Evolutionary conservation across 139 green algal species (phyloP), one percentile per base, ranked within the genome.

Genomic region (Zygnema circumcarinatum): DNA sequence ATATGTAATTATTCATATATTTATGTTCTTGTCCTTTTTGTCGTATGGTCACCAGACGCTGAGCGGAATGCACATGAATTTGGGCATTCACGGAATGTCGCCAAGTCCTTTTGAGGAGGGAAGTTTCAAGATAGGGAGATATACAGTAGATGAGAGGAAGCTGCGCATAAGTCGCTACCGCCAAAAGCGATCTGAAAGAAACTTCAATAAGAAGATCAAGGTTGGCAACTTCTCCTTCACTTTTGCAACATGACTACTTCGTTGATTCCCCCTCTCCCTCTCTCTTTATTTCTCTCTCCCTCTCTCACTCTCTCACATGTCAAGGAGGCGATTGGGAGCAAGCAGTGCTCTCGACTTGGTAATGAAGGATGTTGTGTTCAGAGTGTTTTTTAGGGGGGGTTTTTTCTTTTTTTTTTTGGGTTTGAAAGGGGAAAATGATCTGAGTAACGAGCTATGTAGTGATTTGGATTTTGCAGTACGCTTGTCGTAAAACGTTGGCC

Each of bases 401-500:
- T n/a, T n/a, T n/a, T n/a, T n/a, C n/a, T n/a, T n/a, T n/a, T n/a
- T n/a, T n/a, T n/a, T n/a, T n/a, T n/a, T n/a, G n/a, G n/a, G n/a
- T n/a, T n/a, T n/a, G n/a, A n/a, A n/a, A n/a, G n/a, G n/a, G n/a
- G n/a, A n/a, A n/a, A n/a, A n/a, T n/a, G n/a, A n/a, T n/a, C n/a
- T n/a, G n/a, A n/a, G n/a, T n/a, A n/a, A n/a, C n/a, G n/a, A n/a
- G n/a, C n/a, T n/a, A n/a, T n/a, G n/a, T n/a, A n/a, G n/a, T n/a
- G n/a, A n/a, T n/a, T n/a, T n/a, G n/a, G n/a, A n/a, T 52, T 36
- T 38, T 88, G 69, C 84, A 89, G 92, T 96, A 96, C 67, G 88
- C 92, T 85, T 97, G 94, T 84, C 90, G 94, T n/a, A 97, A 97
- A 92, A 95, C 94, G 1, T 81, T 96, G 74, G 94, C 94, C 0